Evolutionary conservation across 2,329 filamentous ascomycete species (phyloP).

Genomic region (Fusarium domesticum): DNA sequence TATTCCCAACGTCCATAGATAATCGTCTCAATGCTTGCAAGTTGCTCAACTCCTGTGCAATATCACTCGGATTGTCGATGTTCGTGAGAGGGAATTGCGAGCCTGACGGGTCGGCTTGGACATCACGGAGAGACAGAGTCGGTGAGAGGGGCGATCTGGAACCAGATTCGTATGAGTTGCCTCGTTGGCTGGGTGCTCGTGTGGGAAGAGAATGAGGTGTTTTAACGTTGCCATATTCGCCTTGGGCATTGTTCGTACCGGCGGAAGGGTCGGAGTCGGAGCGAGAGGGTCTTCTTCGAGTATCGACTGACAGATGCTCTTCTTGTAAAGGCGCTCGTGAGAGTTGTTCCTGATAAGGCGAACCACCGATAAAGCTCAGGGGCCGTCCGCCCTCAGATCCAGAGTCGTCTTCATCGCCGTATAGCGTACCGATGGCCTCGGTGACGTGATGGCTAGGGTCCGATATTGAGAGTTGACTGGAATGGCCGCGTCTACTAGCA

Average conservation of each 20-base stretch:
- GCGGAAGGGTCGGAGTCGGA: slow-evolving; percentile 46
- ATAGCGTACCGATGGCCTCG: slow-evolving; percentile 87
- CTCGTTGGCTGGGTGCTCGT: slow-evolving; percentile 40
- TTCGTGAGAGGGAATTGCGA: slow-evolving; percentile 79
- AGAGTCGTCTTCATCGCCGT: slow-evolving; percentile 70
- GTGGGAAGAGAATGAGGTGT: slow-evolving; percentile 45
- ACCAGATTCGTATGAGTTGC: slow-evolving; percentile 40
- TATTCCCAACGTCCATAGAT: slow-evolving; percentile 88
- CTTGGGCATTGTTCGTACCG: slow-evolving; percentile 28
- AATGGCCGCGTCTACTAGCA: slow-evolving; percentile 57
- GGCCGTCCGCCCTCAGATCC: slow-evolving; percentile 58
- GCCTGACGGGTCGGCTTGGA: slow-evolving; percentile 58
- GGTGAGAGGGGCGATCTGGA: slow-evolving; percentile 50
- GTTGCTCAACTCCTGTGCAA: slow-evolving; percentile 90
- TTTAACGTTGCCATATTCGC: slow-evolving; percentile 36
- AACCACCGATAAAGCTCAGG: slow-evolving; percentile 66
- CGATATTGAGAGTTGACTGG: slow-evolving; percentile 65
- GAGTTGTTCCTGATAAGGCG: slow-evolving; percentile 53
- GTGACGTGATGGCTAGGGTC: slow-evolving; percentile 93
- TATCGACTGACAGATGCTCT: slow-evolving; percentile 35
- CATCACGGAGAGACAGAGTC: slow-evolving; percentile 51
- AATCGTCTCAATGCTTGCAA: slow-evolving; percentile 84
- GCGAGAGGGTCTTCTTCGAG: slow-evolving; percentile 42
- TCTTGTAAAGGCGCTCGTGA: slow-evolving; percentile 33
- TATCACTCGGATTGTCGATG: slow-evolving; percentile 83